phyloP scores from a whole-genome alignment of 805 yeast species.

The Cyberlindnera sargentensis region DNA sequence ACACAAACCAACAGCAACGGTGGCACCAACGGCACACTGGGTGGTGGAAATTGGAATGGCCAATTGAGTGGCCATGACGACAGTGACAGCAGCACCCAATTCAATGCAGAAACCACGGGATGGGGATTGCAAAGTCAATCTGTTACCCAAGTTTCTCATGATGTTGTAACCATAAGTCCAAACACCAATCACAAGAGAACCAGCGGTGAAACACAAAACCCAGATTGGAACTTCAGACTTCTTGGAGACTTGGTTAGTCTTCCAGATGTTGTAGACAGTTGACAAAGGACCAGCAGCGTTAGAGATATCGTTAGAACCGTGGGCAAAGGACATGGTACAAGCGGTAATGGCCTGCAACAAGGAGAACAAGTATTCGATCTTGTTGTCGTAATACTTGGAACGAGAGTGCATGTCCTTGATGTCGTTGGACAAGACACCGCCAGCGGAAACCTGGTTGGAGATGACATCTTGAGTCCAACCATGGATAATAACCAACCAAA shows the following conservation, averaged over 20 bases:
- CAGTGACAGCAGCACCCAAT: slow-evolving; percentile 71
- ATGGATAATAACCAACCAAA: slow-evolving; percentile 43
- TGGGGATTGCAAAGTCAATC: slow-evolving; percentile 68
- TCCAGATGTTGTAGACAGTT: slow-evolving; percentile 58
- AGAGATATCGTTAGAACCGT: slow-evolving; percentile 75
- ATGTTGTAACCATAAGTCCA: slow-evolving; percentile 70
- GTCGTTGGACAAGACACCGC: slow-evolving; percentile 37
- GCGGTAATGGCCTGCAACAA: slow-evolving; percentile 68
- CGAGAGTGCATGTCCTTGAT: slow-evolving; percentile 44
- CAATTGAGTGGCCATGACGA: slow-evolving; percentile 68
- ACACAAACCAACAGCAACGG: slow-evolving; percentile 69
- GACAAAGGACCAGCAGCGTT: slow-evolving; percentile 75
- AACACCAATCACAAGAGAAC: slow-evolving; percentile 55
- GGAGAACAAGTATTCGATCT: slow-evolving; percentile 61
- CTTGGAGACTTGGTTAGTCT: slow-evolving; percentile 33
- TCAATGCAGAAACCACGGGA: slow-evolving; percentile 73
- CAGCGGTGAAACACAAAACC: slow-evolving; percentile 65
- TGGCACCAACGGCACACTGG: slow-evolving; percentile 73
- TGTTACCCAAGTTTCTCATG: slow-evolving; percentile 67
- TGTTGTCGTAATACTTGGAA: slow-evolving; percentile 64
- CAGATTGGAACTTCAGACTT: slow-evolving; percentile 63
- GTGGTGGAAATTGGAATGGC: slow-evolving; percentile 72
- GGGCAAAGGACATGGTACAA: slow-evolving; percentile 75
- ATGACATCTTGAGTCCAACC: slow-evolving; percentile 65
- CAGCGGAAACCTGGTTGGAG: slow-evolving; percentile 32